These are phyloP conservation scores for Serendipita sp. DNA, from an alignment of 768 basidiomycete genomes.

Conservation along the genomic window DNA sequence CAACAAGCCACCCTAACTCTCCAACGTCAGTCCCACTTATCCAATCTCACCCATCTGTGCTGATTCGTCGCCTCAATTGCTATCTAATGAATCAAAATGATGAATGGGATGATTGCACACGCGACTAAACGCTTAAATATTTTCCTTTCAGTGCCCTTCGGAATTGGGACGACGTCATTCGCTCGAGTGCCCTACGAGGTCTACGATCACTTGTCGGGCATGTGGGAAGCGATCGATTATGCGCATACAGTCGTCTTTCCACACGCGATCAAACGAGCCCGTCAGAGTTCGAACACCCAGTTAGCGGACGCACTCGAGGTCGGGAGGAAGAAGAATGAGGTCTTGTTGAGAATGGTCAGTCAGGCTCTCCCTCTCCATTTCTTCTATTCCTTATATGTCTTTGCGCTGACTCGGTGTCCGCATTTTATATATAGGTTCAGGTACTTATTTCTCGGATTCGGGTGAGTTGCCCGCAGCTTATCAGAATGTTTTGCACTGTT, in stretches of 20 bases:
- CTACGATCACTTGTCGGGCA: neutral
- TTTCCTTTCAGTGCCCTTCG: too few species aligned
- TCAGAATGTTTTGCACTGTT: neutral
- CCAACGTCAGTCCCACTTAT: neutral
- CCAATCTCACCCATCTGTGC: too few species aligned
- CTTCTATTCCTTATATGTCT: neutral
- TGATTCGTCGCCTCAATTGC: too few species aligned
- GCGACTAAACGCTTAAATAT: too few species aligned
- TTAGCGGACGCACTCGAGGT: neutral
- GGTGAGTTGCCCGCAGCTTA: neutral
- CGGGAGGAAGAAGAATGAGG: neutral
- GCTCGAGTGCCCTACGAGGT: neutral
- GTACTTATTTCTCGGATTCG: neutral
- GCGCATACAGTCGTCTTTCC: neutral
- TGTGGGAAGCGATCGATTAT: conserved; percentile 5
- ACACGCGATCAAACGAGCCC: neutral
- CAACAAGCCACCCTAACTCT: neutral
- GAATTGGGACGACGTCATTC: too few species aligned
- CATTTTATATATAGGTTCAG: neutral
- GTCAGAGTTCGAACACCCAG: neutral
- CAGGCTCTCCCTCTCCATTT: neutral
- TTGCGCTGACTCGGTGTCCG: neutral
- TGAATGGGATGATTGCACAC: neutral
- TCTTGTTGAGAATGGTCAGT: neutral
- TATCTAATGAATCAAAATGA: too few species aligned